Conservation (phyloP, 2,329 filamentous ascomycete genomes). For the Aspergillus brasiliensis region DNA sequence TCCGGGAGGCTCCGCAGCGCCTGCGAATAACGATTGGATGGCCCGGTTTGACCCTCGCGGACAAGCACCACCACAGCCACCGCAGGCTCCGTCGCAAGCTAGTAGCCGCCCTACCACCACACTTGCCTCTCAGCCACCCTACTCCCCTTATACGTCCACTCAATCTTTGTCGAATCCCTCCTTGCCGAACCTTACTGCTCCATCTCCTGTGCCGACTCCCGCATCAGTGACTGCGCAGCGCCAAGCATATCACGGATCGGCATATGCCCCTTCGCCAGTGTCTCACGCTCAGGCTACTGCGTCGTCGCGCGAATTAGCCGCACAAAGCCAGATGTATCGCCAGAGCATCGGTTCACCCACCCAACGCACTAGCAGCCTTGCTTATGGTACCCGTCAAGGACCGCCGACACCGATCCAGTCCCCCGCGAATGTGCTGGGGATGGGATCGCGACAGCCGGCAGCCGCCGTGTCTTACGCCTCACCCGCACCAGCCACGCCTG, state of each 20-base stretch:
- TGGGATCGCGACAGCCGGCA: constrained; percentile 32
- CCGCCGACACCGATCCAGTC: constrained; percentile 35
- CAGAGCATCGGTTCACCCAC: constrained; percentile 34
- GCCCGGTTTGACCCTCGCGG: constrained; percentile 45
- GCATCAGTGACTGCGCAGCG: constrained; percentile 34
- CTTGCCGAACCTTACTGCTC: constrained; percentile 30
- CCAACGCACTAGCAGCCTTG: constrained; percentile 29
- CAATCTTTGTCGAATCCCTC: constrained; percentile 27
- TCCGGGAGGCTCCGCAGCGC: constrained; percentile 27
- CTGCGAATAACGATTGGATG: constrained; percentile 45
- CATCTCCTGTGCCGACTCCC: constrained; percentile 40
- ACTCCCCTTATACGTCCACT: constrained; percentile 30
- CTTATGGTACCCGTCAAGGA: constrained; percentile 36
- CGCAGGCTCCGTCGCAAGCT: constrained; percentile 25
- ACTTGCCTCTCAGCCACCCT: constrained; percentile 31
- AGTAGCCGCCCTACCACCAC: constrained; percentile 24
- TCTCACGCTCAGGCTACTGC: constrained; percentile 28
- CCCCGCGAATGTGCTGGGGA: constrained; percentile 30
- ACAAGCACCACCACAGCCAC: constrained; percentile 29
- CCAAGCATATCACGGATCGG: constrained; percentile 28
- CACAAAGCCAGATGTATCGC: constrained; percentile 29
- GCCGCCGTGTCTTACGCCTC: constrained; percentile 30
- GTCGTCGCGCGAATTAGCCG: constrained; percentile 33
- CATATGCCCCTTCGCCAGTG: constrained; percentile 33
- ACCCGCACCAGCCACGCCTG: constrained; percentile 27